Percentiles rank a stretch among this genome's conserved stretches.
Evolutionary conservation across 2,329 filamentous ascomycete species (phyloP).

Genomic region (Colletotrichum liriopes): DNA sequence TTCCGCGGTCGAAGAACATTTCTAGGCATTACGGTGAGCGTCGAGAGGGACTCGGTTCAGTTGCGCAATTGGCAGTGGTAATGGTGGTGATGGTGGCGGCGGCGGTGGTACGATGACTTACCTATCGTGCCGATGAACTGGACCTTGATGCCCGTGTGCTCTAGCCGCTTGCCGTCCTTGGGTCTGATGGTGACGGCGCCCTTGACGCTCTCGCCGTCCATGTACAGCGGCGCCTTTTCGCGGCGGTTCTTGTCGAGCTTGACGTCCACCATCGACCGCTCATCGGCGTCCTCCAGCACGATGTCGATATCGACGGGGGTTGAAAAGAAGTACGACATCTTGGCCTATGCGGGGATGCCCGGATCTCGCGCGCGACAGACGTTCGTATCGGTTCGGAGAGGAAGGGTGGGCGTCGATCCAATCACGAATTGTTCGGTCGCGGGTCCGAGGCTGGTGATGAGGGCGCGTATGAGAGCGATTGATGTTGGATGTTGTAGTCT

Average conservation of each 20-base stretch:
- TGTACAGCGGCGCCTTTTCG: constrained; percentile 96
- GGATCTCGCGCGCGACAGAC: constrained; percentile 18
- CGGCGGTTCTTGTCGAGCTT: constrained; percentile 98
- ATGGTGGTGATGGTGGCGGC: constrained; percentile 29
- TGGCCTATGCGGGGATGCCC: constrained; percentile 44
- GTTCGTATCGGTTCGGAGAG: constrained; percentile 16
- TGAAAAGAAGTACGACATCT: constrained; percentile 98
- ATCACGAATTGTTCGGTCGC: not conserved
- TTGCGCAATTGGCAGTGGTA: not conserved
- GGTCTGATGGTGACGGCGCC: constrained; percentile 94
- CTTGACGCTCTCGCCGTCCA: constrained; percentile 98
- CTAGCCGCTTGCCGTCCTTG: constrained; percentile 97
- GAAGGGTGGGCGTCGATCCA: not conserved
- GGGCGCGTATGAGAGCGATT: not conserved
- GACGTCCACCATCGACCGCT: constrained; percentile 95
- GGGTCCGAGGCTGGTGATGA: not conserved
- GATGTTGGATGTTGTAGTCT: constrained; percentile 6
- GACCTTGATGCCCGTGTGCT: constrained; percentile 99
- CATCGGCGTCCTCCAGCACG: constrained; percentile 94
- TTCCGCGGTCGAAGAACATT: constrained; percentile 99
- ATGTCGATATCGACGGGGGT: constrained; percentile 99
- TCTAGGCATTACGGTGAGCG: constrained; percentile 66
- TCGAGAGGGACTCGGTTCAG: constrained; percentile 4
- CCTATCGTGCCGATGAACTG: constrained; percentile 99
- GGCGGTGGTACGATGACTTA: constrained; percentile 55